Base-by-base conservation (phyloP, 2,329 filamentous ascomycete species). In the Zymoseptoria ardabiliae region DNA sequence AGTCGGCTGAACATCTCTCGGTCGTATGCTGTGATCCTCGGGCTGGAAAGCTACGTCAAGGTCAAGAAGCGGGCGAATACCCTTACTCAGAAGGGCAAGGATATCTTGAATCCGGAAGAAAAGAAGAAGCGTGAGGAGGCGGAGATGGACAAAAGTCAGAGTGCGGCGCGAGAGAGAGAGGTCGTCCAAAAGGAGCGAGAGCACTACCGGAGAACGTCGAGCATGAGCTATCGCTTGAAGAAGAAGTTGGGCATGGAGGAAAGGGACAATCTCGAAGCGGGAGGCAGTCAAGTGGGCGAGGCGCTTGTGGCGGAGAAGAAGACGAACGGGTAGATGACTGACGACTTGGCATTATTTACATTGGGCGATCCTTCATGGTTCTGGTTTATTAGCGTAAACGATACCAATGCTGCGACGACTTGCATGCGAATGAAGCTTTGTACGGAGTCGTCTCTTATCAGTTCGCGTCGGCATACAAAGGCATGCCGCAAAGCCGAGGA, bases 11-110 rank as follows among this genome's bases (percentile, higher is more conserved):
- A 85, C 19, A 89, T 96, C 52, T 90, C 86, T 50, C 87, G 91
- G 67, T 88, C 87, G 1, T 96, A 96, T 70, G 87, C 89, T 0
- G 85, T 96, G 0, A 79, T 96, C 0, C 82, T 92, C 0, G 92
- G 92, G 0, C 79, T 96, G 4, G 91, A 96, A 76, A 82, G 85
- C 13, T 96, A 95, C 70, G 76, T 87, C 54, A 85, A 85, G 67
- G 87, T 86, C 11, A 84, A 86, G 54, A 79, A 79, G 59, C 85
- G 85, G 69, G 80, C 87, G 35, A 89, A 88, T 74, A 70, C 74
- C 49, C 73, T 74, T 77, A 76, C 80, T 58, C 82, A 81, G 48
- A 65, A 68, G 8, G 80, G 84, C 60, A 84, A 85, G 58, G 86
- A 85, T 67, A 69, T 87, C 7, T 63, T 88, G 2, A 77, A 82